Conservation (phyloP, 2,329 filamentous ascomycete genomes). For the Clonostachys rhizophaga region DNA sequence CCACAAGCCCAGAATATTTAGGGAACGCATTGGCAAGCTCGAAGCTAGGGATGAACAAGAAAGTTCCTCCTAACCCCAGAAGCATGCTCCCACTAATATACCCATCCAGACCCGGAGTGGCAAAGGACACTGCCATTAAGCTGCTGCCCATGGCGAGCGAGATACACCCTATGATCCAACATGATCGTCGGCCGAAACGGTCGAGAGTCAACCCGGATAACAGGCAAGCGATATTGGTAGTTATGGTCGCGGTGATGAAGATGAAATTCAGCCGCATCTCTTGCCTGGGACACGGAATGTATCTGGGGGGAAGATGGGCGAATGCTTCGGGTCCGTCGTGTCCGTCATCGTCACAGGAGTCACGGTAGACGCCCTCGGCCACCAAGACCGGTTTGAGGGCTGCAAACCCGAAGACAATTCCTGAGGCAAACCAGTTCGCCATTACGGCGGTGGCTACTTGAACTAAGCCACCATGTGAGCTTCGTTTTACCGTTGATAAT, state of each 20-base stretch:
- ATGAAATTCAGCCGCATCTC: constrained; percentile 70
- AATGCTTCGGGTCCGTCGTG: constrained; percentile 8
- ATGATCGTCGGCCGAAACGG: constrained; percentile 70
- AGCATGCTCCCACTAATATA: constrained; percentile 70
- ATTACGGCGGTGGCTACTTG: constrained; percentile 66
- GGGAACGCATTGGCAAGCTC: constrained; percentile 81
- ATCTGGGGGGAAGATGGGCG: constrained; percentile 4
- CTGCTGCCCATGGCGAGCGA: constrained; percentile 64
- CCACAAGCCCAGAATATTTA: constrained; percentile 65
- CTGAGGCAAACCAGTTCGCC: constrained; percentile 73
- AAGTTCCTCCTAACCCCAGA: constrained; percentile 72
- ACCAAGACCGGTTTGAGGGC: constrained; percentile 80
- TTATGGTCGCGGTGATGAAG: constrained; percentile 85
- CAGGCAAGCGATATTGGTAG: constrained; percentile 78
- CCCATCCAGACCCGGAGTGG: constrained; percentile 63
- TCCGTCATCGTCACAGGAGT: constrained; percentile 44
- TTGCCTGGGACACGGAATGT: constrained; percentile 37
- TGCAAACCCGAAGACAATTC: constrained; percentile 78
- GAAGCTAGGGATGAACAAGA: constrained; percentile 76
- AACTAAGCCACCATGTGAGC: constrained; percentile 31
- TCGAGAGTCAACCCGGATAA: constrained; percentile 82
- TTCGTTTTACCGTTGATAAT: neutral
- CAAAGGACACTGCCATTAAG: constrained; percentile 65
- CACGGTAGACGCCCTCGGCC: constrained; percentile 63
- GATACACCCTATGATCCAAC: constrained; percentile 66